A percentile compares a stretch with the other conserved stretches of the same genome.
These are phyloP conservation scores for Globisporangium parvum DNA, from an alignment of 352 stramenopile genomes.

Conservation along the genomic window DNA sequence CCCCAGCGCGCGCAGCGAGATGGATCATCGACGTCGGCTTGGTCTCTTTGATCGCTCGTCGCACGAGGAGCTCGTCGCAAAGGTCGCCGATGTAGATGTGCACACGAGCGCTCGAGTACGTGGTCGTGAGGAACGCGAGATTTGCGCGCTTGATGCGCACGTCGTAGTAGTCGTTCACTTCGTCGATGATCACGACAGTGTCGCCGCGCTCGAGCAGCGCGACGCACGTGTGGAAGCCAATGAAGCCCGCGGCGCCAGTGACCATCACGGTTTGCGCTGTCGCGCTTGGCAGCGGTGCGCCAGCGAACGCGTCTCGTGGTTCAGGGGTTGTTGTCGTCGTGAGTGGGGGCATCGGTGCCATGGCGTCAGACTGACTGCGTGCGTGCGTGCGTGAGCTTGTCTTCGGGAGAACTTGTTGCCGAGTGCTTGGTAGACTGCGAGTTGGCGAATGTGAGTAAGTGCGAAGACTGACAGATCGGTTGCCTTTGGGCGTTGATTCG, in stretches of 20 bases:
- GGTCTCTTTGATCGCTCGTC: slow-evolving; percentile 84
- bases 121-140: slow-evolving; percentile 73
- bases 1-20: slow-evolving; percentile 94
- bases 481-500: too few relatives aligned
- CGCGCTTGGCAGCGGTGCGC: slow-evolving; percentile 2
- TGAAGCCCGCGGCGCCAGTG: slow-evolving; percentile 95
- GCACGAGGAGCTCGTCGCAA: slow-evolving; percentile 90
- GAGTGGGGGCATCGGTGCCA: neutral
- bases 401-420: too few relatives aligned
- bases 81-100: slow-evolving; percentile 90
- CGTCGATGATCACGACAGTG: slow-evolving; percentile 95
- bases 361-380: too few relatives aligned
- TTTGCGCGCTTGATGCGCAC: slow-evolving; percentile 96
- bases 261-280: slow-evolving; percentile 42
- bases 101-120: slow-evolving; percentile 50
- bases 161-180: slow-evolving; percentile 99
- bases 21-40: slow-evolving; percentile 88
- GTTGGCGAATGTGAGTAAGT: too few relatives aligned
- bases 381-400: too few relatives aligned
- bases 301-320: slow-evolving; percentile 5
- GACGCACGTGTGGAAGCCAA: slow-evolving; percentile 95
- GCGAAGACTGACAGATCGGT: too few relatives aligned
- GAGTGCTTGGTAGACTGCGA: too few relatives aligned
- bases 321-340: slow-evolving; percentile 21
- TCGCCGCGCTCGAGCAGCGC: slow-evolving; percentile 82